phyloP scores from a whole-genome alignment of 345 rosid genomes.

The Erodium maritimum region DNA sequence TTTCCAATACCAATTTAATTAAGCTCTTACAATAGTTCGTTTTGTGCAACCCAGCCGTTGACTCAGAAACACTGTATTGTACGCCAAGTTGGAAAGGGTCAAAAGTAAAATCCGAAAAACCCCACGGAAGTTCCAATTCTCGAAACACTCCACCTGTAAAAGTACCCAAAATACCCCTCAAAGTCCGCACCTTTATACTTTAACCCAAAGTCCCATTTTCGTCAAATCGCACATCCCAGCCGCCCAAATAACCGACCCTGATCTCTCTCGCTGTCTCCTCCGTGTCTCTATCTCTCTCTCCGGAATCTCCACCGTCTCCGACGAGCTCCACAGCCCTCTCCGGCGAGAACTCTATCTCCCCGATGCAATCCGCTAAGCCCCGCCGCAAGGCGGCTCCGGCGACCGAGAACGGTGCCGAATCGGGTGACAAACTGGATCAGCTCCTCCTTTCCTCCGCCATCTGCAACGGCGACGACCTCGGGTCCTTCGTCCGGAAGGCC shows the following conservation, averaged over 20 bases:
- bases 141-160: neutral
- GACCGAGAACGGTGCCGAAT: constrained; percentile 34
- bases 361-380: constrained; percentile 46
- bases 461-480: constrained; percentile 88
- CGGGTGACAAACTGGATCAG: constrained; percentile 76
- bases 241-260: neutral
- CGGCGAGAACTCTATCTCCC: too few species aligned
- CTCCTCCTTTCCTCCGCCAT: constrained; percentile 78
- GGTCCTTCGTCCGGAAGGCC: constrained; percentile 76
- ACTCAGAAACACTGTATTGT: too few species aligned
- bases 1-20: too few species aligned
- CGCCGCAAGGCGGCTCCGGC: constrained; percentile 68
- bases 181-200: neutral
- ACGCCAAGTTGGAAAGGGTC: too few species aligned
- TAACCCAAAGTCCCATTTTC: neutral
- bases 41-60: too few species aligned
- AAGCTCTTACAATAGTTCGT: too few species aligned
- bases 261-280: neutral
- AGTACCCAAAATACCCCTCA: neutral
- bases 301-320: neutral
- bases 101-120: too few species aligned
- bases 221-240: neutral
- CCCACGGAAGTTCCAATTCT: too few species aligned
- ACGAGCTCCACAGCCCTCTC: too few species aligned
- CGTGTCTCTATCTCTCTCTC: neutral